These are phyloP conservation scores for Monosporascus sp. DNA, from an alignment of 2,329 filamentous ascomycete genomes.

Conservation along the genomic window DNA sequence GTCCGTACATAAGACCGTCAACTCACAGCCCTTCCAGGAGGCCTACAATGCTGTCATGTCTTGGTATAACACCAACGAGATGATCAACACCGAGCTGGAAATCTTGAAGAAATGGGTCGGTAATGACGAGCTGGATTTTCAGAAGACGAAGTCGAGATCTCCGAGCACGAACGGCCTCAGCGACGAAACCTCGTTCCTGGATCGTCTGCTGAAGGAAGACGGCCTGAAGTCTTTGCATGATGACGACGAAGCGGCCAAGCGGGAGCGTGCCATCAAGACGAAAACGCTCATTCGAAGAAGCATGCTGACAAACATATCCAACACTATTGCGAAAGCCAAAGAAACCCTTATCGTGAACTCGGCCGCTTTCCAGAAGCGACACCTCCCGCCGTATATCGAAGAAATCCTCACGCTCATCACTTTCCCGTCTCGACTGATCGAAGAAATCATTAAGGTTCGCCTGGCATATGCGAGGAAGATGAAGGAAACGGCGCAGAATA, in stretches of 20 bases:
- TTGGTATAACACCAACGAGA: conserved; percentile 94
- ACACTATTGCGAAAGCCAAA: conserved; percentile 90
- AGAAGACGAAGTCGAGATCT: conserved; percentile 64
- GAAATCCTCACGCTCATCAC: conserved; percentile 94
- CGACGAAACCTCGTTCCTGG: conserved; percentile 90
- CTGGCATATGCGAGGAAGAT: conserved; percentile 90
- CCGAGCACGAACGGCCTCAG: conserved; percentile 67
- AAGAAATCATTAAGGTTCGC: conserved; percentile 91
- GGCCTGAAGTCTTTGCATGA: conserved; percentile 88
- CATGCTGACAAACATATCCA: conserved; percentile 78
- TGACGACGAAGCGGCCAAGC: conserved; percentile 40
- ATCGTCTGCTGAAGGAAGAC: conserved; percentile 92
- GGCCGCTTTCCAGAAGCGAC: conserved; percentile 76
- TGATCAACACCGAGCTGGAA: conserved; percentile 90
- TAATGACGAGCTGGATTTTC: conserved; percentile 90
- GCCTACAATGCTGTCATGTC: conserved; percentile 85
- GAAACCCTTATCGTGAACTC: conserved; percentile 83
- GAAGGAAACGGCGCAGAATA: conserved; percentile 90
- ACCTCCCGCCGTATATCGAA: conserved; percentile 93
- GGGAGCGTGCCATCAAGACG: conserved; percentile 31
- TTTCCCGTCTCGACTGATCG: conserved; percentile 90
- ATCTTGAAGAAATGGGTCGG: conserved; percentile 96
- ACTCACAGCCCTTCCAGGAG: conserved; percentile 70
- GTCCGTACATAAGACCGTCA: conserved; percentile 68
- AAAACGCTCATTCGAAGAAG: conserved; percentile 51